These are phyloP conservation scores for Epichloe hybrida DNA, from an alignment of 2,329 filamentous ascomycete genomes.

Conservation along the genomic window DNA sequence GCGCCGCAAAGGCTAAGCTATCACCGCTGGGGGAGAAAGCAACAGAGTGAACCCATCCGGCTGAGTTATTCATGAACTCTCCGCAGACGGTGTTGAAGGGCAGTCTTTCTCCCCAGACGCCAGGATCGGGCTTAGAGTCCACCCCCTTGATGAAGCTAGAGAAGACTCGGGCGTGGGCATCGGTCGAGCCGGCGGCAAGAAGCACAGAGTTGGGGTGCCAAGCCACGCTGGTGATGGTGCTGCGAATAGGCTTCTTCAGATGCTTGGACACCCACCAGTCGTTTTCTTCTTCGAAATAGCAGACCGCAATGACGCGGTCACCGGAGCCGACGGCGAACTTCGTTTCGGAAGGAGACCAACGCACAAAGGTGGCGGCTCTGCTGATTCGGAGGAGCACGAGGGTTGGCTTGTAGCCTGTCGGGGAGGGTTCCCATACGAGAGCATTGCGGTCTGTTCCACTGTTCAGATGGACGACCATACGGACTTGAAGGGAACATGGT, in stretches of 20 bases:
- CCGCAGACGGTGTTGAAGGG: conserved; percentile 98
- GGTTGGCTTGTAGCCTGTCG: conserved; percentile 88
- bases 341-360: conserved; percentile 91
- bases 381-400: conserved; percentile 95
- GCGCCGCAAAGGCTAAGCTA: conserved; percentile 84
- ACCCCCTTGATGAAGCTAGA: conserved; percentile 94
- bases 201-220: conserved; percentile 98
- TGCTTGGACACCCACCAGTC: conserved; percentile 99
- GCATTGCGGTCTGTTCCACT: conserved; percentile 69
- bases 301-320: conserved; percentile 87
- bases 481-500: too few species aligned
- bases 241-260: conserved; percentile 95
- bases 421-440: conserved; percentile 93
- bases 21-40: conserved; percentile 81
- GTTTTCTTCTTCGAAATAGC: conserved; percentile 98
- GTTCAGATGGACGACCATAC: too few species aligned
- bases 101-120: conserved; percentile 85
- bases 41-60: conserved; percentile 90
- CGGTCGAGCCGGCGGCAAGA: conserved; percentile 87
- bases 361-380: conserved; percentile 87
- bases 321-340: conserved; percentile 97
- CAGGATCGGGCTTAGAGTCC: conserved; percentile 72
- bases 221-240: conserved; percentile 84
- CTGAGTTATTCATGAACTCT: conserved; percentile 90
- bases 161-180: conserved; percentile 90